Evolutionary conservation across 371 early-diverging fungal genomes (phyloP).

Genomic region (Circinella minor): DNA sequence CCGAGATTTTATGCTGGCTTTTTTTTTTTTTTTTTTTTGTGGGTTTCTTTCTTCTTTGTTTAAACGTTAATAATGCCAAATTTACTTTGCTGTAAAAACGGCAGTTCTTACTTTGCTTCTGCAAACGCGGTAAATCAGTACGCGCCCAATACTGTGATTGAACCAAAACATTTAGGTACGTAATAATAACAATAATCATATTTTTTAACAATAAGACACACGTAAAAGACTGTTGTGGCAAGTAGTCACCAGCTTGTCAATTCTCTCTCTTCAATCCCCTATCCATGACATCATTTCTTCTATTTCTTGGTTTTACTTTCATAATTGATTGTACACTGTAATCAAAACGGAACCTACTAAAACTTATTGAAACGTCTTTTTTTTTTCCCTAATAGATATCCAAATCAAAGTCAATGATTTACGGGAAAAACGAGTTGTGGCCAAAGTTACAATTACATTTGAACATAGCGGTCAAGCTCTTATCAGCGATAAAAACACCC

Average conservation of each 20-base stretch:
- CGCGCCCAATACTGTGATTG: constrained; percentile 47
- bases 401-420: constrained; percentile 37
- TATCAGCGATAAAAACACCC: constrained; percentile 13
- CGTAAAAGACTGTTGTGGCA: too few relatives aligned
- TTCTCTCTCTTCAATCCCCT: too few relatives aligned
- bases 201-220: background rate
- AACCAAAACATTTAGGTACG: constrained; percentile 46
- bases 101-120: constrained; percentile 23
- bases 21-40: background rate
- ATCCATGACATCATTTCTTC: too few relatives aligned
- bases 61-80: constrained; percentile 10
- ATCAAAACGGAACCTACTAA: too few relatives aligned
- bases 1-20: constrained; percentile 6
- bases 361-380: background rate
- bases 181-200: background rate
- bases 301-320: too few relatives aligned
- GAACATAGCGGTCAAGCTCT: constrained; percentile 23
- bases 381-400: constrained; percentile 40
- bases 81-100: constrained; percentile 10
- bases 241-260: too few relatives aligned
- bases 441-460: constrained; percentile 38
- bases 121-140: constrained; percentile 37
- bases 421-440: constrained; percentile 17
- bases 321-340: background rate
- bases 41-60: background rate